These are phyloP conservation scores for Luffa acutangula DNA, from an alignment of 306 rosid species.

Conservation along the genomic window DNA sequence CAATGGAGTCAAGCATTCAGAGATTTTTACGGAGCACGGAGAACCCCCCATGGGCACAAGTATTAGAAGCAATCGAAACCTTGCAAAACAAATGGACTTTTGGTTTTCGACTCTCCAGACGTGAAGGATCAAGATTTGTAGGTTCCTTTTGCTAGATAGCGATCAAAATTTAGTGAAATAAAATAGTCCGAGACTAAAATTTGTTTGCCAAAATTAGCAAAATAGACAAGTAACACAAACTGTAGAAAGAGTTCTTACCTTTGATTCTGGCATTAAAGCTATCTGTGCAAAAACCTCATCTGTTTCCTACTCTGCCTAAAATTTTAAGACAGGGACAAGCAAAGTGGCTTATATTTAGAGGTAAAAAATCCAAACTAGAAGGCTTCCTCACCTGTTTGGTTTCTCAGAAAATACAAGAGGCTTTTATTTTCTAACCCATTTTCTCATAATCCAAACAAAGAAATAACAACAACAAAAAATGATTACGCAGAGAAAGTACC, in stretches of 20 bases:
- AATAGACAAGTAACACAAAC: too few relatives aligned
- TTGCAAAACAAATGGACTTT: slow-evolving; percentile 53
- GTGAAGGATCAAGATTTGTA: slow-evolving; percentile 35
- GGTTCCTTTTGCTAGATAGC: slow-evolving; percentile 53
- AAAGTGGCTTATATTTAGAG: neutral
- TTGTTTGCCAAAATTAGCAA: neutral
- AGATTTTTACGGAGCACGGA: slow-evolving; percentile 75
- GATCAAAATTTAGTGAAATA: neutral
- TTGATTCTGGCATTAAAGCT: slow-evolving; percentile 57
- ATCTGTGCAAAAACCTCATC: slow-evolving; percentile 84
- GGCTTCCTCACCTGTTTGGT: neutral
- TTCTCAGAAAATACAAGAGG: neutral
- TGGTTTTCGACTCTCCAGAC: slow-evolving; percentile 33
- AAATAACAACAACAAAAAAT: neutral
- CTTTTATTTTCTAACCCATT: neutral
- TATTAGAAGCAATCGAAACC: slow-evolving; percentile 78
- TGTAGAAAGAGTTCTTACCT: slow-evolving; percentile 36
- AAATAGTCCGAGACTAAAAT: neutral
- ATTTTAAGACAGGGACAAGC: neutral
- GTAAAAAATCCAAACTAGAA: neutral
- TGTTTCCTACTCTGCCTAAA: slow-evolving; percentile 83
- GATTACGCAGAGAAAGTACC: slow-evolving; percentile 30
- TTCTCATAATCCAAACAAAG: neutral
- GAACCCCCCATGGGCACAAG: slow-evolving; percentile 93
- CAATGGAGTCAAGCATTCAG: slow-evolving; percentile 84